Evolutionary conservation across 1,284 basidiomycete genomes (phyloP).

Genomic region (Golubevia pallescens): DNA sequence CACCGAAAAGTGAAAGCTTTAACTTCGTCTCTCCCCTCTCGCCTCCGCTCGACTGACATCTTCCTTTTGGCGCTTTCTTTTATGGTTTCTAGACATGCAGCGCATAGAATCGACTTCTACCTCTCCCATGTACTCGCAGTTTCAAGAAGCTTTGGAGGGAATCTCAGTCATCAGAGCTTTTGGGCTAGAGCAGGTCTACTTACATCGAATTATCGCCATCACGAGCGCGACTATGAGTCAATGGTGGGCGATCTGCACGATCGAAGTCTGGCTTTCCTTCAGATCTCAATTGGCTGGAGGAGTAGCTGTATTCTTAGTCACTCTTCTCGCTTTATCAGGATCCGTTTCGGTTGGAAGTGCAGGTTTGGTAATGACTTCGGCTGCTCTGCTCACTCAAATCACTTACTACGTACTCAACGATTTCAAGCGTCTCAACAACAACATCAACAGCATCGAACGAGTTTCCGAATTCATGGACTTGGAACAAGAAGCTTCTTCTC

Average conservation of each 20-base stretch:
- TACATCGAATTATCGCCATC: slow-evolving; percentile 2
- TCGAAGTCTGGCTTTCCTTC: slow-evolving; percentile 49
- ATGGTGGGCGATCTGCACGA: slow-evolving; percentile 47
- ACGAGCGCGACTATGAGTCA: neutral
- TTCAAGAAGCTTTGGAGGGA: slow-evolving; percentile 34
- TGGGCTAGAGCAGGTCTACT: slow-evolving; percentile 26
- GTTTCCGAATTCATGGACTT: slow-evolving; percentile 35
- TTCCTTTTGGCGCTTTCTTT: neutral
- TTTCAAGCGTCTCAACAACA: slow-evolving; percentile 42
- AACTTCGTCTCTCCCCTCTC: neutral
- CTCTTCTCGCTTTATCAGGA: slow-evolving; percentile 28
- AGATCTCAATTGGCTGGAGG: slow-evolving; percentile 41
- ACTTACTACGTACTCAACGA: slow-evolving; percentile 38
- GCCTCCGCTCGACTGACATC: neutral
- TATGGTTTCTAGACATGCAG: slow-evolving; percentile 24
- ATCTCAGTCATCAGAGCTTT: slow-evolving; percentile 40
- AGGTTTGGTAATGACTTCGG: slow-evolving; percentile 39
- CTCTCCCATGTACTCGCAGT: slow-evolving; percentile 40
- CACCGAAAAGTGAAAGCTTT: neutral
- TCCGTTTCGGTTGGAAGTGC: slow-evolving; percentile 38
- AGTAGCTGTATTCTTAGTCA: slow-evolving; percentile 34
- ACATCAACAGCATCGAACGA: slow-evolving; percentile 43
- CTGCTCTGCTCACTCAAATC: slow-evolving; percentile 34
- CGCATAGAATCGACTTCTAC: slow-evolving; percentile 39
- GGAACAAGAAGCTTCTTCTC: slow-evolving; percentile 19